Percentiles rank a stretch among this genome's conserved stretches.
Evolutionary conservation across 73 alveolate genomes (phyloP).

Genomic region (Symbiodinium pilosum): DNA sequence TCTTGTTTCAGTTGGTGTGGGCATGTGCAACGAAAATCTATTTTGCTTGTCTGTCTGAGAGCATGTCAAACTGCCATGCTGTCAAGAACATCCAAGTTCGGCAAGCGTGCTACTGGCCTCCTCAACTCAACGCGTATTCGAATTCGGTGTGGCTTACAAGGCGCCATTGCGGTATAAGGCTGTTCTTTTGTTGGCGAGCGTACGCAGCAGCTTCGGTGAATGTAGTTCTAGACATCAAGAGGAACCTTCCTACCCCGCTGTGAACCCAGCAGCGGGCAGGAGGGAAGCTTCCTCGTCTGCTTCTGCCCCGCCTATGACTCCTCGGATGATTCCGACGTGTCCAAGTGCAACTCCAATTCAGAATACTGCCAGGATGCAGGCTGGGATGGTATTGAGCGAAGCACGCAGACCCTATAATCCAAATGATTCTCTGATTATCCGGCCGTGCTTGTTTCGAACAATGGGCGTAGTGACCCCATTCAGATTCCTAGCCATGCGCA

Average conservation of each 20-base stretch:
- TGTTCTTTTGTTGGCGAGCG: not conserved
- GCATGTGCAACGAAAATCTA: too few relatives aligned
- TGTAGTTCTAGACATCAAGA: not conserved
- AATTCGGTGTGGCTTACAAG: constrained; percentile 5
- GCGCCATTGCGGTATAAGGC: too few relatives aligned
- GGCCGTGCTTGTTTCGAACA: too few relatives aligned
- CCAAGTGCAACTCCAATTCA: constrained; percentile 14
- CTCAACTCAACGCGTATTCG: constrained; percentile 10
- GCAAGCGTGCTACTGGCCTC: constrained; percentile 10
- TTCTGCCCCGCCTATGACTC: constrained; percentile 3
- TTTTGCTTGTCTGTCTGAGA: not conserved
- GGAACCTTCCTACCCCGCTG: too few relatives aligned
- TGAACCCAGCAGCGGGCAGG: too few relatives aligned
- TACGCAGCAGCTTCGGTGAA: not conserved
- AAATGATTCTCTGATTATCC: not conserved
- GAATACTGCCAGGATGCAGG: constrained; percentile 22
- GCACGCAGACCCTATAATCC: not conserved
- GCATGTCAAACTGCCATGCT: too few relatives aligned
- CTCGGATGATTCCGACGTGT: not conserved
- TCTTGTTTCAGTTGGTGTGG: too few relatives aligned
- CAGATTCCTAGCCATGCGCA: too few relatives aligned
- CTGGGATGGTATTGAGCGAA: not conserved
- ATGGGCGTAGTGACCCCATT: too few relatives aligned
- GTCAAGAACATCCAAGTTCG: not conserved
- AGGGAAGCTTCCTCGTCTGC: constrained; percentile 19